These are phyloP conservation scores for Pythium oligandrum DNA, from an alignment of 352 stramenopile genomes.

Conservation along the genomic window DNA sequence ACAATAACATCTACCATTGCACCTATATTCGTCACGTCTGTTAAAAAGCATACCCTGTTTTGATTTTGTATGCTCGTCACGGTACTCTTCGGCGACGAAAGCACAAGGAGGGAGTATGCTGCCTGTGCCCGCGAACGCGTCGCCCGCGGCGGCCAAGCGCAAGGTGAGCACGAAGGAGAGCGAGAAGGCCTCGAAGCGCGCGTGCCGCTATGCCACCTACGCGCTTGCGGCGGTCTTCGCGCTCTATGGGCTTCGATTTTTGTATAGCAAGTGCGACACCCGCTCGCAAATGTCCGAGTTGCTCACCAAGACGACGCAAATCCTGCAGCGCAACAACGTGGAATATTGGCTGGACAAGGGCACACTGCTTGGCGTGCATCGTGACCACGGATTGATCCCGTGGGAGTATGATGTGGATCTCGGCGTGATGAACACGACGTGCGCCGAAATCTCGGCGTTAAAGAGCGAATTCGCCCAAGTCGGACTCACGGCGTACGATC, in stretches of 20 bases:
- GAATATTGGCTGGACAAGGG: constrained; percentile 85
- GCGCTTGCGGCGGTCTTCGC: constrained; percentile 17
- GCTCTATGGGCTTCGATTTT: constrained; percentile 45
- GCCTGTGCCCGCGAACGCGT: no score
- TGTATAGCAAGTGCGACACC: constrained; percentile 77
- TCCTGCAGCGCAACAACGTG: constrained; percentile 58
- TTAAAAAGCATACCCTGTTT: no score
- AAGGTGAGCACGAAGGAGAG: not conserved
- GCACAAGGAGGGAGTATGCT: no score
- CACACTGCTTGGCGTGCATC: constrained; percentile 63
- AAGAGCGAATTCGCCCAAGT: constrained; percentile 58
- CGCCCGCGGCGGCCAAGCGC: not conserved
- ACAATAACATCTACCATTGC: no score
- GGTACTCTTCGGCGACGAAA: no score
- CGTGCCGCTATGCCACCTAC: constrained; percentile 26
- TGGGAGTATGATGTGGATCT: constrained; percentile 82
- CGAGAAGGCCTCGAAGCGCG: constrained; percentile 6
- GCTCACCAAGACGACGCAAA: constrained; percentile 57
- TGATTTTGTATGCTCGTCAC: no score
- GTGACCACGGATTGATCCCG: constrained; percentile 65
- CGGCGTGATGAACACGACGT: constrained; percentile 74
- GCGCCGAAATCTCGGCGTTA: constrained; percentile 55
- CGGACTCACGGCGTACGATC: constrained; percentile 63
- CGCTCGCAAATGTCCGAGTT: constrained; percentile 59
- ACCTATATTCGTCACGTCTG: no score